Base-by-base conservation (phyloP, 768 basidiomycete species). In the Leccinum subgranulosum region DNA sequence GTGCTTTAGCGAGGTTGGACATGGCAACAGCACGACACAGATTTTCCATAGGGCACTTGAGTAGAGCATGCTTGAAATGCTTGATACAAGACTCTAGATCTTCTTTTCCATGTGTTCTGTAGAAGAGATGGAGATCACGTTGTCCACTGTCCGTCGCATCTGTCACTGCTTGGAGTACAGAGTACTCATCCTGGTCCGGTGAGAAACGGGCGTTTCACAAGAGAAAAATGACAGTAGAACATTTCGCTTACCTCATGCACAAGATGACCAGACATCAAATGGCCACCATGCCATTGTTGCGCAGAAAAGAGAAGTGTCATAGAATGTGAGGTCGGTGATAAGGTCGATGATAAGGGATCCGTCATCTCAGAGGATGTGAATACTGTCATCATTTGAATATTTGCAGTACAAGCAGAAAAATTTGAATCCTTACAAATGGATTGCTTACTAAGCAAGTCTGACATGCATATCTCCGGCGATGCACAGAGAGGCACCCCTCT, bases 1-100 rank as follows among this genome's bases (percentile, higher is more conserved):
- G 11, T 19, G 51, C 55, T 1, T 9, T 50, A 7, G 57, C 65
- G 3, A 63, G 46, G 25, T 66, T 66, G 11, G 25, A 63, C 1
- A 23, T 23, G 23, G 23, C 23, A 23, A 23, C 23, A 23, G 23
- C 23, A 23, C 23, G 23, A 23, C 23, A 23, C 23, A 3, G 23
- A 23, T 23, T 3, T 23, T 3, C 23, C 23, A 23, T 23, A 23
- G 23, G 23, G 23, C 23, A 23, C 23, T 23, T 23, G 23, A 23
- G 8, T 23, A 23, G 23, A 23, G 23, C 23, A 23, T 23, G 23
- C 23, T 23, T 3, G 23, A 65, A 65, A 49, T 48, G 29, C 9
- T 9, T 46, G 23, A 23, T 23, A 23, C 2, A 23, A 23, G 23
- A 23, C 23, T 23, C 23, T 23, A 23, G 2, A 23, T 23, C 23